phyloP scores from a whole-genome alignment of 2,329 filamentous ascomycete species.

The Pseudogymnoascus sp. region DNA sequence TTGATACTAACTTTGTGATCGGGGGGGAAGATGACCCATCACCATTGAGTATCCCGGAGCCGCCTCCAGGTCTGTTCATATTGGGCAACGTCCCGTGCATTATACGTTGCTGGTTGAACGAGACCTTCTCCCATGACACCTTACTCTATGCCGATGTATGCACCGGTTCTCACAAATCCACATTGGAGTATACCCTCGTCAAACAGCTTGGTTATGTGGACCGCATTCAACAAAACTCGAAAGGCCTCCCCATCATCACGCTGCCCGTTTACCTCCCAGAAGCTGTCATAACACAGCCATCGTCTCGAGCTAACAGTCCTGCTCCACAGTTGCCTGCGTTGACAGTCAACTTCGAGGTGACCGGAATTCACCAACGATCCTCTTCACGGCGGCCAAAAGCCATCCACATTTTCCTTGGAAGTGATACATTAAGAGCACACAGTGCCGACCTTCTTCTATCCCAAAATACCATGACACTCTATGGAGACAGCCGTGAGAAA shows the following conservation, averaged over 20 bases:
- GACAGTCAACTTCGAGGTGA: slow-evolving; percentile 68
- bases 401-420: slow-evolving; percentile 84
- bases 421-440: slow-evolving; percentile 75
- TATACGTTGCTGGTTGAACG: slow-evolving; percentile 89
- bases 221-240: slow-evolving; percentile 56
- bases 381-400: slow-evolving; percentile 45
- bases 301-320: slow-evolving; percentile 64
- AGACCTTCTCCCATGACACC: slow-evolving; percentile 80
- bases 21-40: slow-evolving; percentile 58
- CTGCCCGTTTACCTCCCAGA: slow-evolving; percentile 85
- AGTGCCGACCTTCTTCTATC: slow-evolving; percentile 90
- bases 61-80: slow-evolving; percentile 77
- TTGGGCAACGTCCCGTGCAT: slow-evolving; percentile 87
- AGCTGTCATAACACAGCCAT: slow-evolving; percentile 70
- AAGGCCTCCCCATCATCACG: slow-evolving; percentile 61
- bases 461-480: slow-evolving; percentile 79
- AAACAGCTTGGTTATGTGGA: slow-evolving; percentile 64
- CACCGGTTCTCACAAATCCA: slow-evolving; percentile 81
- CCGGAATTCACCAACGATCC: slow-evolving; percentile 46
- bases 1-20: slow-evolving; percentile 64
- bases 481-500: slow-evolving; percentile 78
- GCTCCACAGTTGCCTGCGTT: slow-evolving; percentile 75
- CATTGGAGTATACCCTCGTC: slow-evolving; percentile 67
- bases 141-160: slow-evolving; percentile 88
- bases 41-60: slow-evolving; percentile 61